A percentile compares a stretch with the other conserved stretches of the same genome.
Conservation (phyloP, 345 rosid genomes). For the Punica granatum region DNA sequence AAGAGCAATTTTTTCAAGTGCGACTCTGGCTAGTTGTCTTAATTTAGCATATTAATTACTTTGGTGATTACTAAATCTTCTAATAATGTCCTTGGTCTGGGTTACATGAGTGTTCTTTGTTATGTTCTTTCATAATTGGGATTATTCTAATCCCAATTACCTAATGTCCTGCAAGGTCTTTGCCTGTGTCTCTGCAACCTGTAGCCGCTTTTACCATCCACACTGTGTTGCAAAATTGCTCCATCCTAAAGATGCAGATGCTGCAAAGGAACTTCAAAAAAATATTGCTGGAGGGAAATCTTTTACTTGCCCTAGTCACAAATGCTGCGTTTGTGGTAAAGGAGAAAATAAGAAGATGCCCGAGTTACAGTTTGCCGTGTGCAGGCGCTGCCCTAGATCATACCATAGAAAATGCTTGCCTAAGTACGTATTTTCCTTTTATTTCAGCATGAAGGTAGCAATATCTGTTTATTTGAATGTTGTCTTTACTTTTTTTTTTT, state of each 20-base stretch:
- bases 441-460: background rate
- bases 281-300: conserved; percentile 52
- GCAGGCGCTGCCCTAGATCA: conserved; percentile 88
- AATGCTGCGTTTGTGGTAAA: conserved; percentile 61
- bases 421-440: conserved; percentile 30
- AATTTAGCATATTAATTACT: background rate
- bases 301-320: conserved; percentile 79
- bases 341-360: conserved; percentile 53
- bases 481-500: background rate
- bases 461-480: background rate
- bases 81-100: background rate
- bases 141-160: background rate
- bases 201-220: conserved; percentile 88
- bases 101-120: background rate
- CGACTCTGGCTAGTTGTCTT: background rate
- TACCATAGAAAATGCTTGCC: conserved; percentile 95
- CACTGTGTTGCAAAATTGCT: conserved; percentile 59
- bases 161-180: conserved; percentile 43
- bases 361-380: conserved; percentile 73
- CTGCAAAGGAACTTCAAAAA: conserved; percentile 46
- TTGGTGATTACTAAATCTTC: background rate
- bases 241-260: conserved; percentile 36
- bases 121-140: background rate
- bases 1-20: background rate
- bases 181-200: conserved; percentile 74